Conservation (phyloP, 75 land plant species). For the Picea sitchensis region DNA sequence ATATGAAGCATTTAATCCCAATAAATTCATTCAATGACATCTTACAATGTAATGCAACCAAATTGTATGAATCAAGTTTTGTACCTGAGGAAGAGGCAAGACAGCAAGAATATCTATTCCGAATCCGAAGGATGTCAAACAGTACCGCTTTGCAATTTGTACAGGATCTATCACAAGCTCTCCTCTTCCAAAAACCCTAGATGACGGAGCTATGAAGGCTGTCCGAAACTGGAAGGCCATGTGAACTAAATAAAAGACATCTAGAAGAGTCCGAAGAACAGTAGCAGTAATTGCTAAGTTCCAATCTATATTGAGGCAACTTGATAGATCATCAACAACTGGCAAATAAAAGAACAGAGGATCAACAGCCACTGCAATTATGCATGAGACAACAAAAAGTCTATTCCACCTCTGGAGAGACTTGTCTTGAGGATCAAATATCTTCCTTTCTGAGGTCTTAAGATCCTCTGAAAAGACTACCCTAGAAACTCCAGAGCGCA, state of each 20-base stretch:
- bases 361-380: conserved; percentile 70
- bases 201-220: conserved; percentile 78
- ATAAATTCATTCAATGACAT: too few relatives aligned
- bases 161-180: conserved; percentile 83
- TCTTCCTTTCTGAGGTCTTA: conserved; percentile 54
- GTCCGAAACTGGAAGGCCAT: conserved; percentile 86
- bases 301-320: conserved; percentile 61
- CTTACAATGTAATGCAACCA: too few relatives aligned
- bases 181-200: conserved; percentile 84
- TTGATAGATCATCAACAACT: conserved; percentile 23
- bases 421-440: conserved; percentile 67
- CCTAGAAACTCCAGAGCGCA: conserved; percentile 45
- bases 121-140: conserved; percentile 61
- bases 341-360: conserved; percentile 80
- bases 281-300: conserved; percentile 55
- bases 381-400: conserved; percentile 64
- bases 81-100: conserved; percentile 88
- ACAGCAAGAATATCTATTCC: conserved; percentile 74
- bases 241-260: conserved; percentile 71
- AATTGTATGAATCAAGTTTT: too few relatives aligned
- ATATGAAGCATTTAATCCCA: too few relatives aligned
- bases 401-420: conserved; percentile 59
- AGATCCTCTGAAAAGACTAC: conserved; percentile 74
- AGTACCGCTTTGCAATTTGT: conserved; percentile 68
- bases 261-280: conserved; percentile 64